A percentile compares a stretch with the other conserved stretches of the same genome.
phyloP scores from a whole-genome alignment of 208 protist species.

The Crithidia sp. region DNA sequence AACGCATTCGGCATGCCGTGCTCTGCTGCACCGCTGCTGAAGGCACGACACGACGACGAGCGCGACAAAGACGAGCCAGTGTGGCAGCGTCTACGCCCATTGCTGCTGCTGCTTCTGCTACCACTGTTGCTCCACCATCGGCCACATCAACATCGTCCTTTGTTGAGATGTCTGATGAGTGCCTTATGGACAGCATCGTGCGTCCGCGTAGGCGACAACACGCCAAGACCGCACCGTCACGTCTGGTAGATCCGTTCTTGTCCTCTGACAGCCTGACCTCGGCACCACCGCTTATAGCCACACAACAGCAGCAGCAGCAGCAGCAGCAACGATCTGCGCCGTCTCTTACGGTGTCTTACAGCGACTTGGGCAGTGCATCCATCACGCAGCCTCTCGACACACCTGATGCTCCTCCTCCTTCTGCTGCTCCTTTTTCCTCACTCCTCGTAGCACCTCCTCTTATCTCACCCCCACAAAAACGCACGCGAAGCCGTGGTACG shows the following conservation, averaged over 20 bases:
- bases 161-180: too few species aligned
- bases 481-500: too few species aligned
- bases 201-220: too few species aligned
- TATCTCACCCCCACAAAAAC: too few species aligned
- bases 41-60: conserved; percentile 17
- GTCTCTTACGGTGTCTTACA: background rate
- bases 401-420: background rate
- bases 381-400: conserved; percentile 13
- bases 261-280: background rate
- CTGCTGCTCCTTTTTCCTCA: too few species aligned
- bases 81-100: too few species aligned
- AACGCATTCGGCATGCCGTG: conserved; percentile 38
- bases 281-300: background rate
- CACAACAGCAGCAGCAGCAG: background rate
- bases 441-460: background rate
- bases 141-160: background rate
- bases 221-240: too few species aligned
- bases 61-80: background rate
- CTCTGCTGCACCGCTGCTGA: conserved; percentile 34
- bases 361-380: background rate
- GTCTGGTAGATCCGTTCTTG: conserved; percentile 6
- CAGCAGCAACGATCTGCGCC: background rate
- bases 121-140: too few species aligned
- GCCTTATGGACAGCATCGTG: too few species aligned
- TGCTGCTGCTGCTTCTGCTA: too few species aligned